Percentiles rank a stretch among this genome's conserved stretches.
These are phyloP conservation scores for Brassica rapa DNA, from an alignment of 345 rosid species.

Conservation along the genomic window DNA sequence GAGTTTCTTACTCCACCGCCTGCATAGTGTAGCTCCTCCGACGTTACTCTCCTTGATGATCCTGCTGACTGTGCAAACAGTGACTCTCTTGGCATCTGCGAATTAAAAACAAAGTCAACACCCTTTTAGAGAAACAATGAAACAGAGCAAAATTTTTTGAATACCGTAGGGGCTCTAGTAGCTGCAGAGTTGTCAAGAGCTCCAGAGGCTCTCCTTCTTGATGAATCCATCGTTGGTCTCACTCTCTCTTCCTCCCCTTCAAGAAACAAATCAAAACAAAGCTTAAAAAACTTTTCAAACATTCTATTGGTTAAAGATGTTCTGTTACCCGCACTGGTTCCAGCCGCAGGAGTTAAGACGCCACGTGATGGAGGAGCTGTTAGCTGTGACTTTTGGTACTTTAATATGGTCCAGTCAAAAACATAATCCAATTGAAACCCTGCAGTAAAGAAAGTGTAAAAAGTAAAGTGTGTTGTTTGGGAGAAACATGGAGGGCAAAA, in stretches of 20 bases:
- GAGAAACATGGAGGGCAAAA: background rate
- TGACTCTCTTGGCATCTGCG: conserved; percentile 55
- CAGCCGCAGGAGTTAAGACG: conserved; percentile 49
- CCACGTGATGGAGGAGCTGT: conserved; percentile 75
- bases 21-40: conserved; percentile 59
- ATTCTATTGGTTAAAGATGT: background rate
- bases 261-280: conserved; percentile 12
- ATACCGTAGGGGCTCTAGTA: conserved; percentile 47
- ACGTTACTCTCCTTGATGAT: conserved; percentile 62
- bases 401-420: conserved; percentile 97
- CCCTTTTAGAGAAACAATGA: background rate
- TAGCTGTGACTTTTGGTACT: conserved; percentile 93
- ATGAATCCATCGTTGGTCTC: background rate
- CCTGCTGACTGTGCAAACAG: conserved; percentile 68
- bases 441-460: conserved; percentile 33
- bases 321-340: conserved; percentile 42
- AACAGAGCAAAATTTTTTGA: conserved; percentile 14
- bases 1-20: conserved; percentile 52
- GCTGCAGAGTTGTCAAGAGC: background rate
- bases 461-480: background rate
- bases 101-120: background rate
- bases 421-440: conserved; percentile 97
- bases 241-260: background rate
- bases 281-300: background rate
- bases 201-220: background rate